phyloP scores from a whole-genome alignment of 495 filamentous ascomycete species.

The Hyaloscypha variabilis region DNA sequence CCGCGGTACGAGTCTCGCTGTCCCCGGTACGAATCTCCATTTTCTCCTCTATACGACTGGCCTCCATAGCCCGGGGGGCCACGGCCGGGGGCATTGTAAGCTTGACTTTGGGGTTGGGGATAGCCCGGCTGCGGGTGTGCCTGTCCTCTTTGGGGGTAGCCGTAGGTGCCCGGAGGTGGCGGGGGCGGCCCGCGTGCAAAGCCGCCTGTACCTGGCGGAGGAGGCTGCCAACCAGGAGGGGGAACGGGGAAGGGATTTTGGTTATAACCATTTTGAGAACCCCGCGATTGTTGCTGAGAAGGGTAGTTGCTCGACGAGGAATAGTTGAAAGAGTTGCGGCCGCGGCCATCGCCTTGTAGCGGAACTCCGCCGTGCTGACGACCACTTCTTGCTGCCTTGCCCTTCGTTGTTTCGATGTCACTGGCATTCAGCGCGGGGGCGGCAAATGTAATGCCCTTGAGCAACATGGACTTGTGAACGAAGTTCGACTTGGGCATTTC shows the following conservation, averaged over 20 bases:
- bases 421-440: slow-evolving; percentile 67
- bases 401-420: slow-evolving; percentile 63
- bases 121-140: background rate
- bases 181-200: slow-evolving; percentile 44
- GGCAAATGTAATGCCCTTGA: slow-evolving; percentile 77
- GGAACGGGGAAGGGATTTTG: slow-evolving; percentile 39
- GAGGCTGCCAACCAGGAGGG: slow-evolving; percentile 41
- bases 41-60: slow-evolving; percentile 5
- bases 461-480: slow-evolving; percentile 90
- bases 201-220: slow-evolving; percentile 44
- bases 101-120: background rate
- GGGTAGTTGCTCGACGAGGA: slow-evolving; percentile 18
- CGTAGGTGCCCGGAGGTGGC: slow-evolving; percentile 16
- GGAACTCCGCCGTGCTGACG: slow-evolving; percentile 63
- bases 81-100: background rate
- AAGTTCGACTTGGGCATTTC: slow-evolving; percentile 71
- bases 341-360: slow-evolving; percentile 52
- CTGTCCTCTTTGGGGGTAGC: background rate
- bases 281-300: slow-evolving; percentile 13
- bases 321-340: slow-evolving; percentile 53
- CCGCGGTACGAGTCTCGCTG: background rate
- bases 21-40: slow-evolving; percentile 9
- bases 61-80: slow-evolving; percentile 11
- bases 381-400: slow-evolving; percentile 42
- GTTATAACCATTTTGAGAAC: slow-evolving; percentile 36